These are phyloP conservation scores for Aspergillus intermedius DNA, from an alignment of 2,329 filamentous ascomycete genomes.

Conservation along the genomic window DNA sequence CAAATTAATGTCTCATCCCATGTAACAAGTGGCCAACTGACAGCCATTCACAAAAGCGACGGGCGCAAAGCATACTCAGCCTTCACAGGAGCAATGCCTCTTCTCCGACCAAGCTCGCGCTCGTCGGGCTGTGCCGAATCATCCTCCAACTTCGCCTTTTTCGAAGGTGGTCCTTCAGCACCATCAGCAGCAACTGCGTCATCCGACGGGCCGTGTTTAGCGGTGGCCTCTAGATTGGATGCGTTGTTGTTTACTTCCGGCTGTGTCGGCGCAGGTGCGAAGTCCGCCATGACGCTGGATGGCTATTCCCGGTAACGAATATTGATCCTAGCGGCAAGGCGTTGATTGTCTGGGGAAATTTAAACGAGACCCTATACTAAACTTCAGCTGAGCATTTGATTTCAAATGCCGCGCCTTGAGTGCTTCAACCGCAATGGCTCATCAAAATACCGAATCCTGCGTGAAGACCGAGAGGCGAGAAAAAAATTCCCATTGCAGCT, in stretches of 20 bases:
- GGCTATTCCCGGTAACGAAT: no score
- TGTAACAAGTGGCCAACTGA: background rate
- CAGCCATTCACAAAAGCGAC: no score
- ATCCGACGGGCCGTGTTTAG: slow-evolving; percentile 16
- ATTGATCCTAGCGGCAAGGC: background rate
- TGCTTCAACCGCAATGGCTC: background rate
- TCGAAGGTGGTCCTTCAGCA: slow-evolving; percentile 45
- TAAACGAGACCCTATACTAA: background rate
- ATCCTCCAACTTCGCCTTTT: slow-evolving; percentile 53
- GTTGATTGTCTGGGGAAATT: background rate
- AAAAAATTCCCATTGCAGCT: slow-evolving; percentile 9
- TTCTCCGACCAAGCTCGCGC: slow-evolving; percentile 32
- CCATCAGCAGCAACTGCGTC: slow-evolving; percentile 21
- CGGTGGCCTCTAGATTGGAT: slow-evolving; percentile 7
- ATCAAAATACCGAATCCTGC: no score
- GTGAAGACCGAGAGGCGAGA: background rate
- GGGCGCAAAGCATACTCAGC: slow-evolving; percentile 51
- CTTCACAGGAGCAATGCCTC: slow-evolving; percentile 65
- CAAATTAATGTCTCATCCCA: background rate
- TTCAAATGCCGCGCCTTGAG: background rate
- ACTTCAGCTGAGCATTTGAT: background rate
- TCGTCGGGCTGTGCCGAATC: slow-evolving; percentile 14
- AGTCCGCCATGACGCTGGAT: slow-evolving; percentile 4
- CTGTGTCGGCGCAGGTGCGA: slow-evolving; percentile 4
- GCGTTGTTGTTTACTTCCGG: slow-evolving; percentile 4